Conservation (phyloP, 306 rosid species). For the Prunus campanulata region DNA sequence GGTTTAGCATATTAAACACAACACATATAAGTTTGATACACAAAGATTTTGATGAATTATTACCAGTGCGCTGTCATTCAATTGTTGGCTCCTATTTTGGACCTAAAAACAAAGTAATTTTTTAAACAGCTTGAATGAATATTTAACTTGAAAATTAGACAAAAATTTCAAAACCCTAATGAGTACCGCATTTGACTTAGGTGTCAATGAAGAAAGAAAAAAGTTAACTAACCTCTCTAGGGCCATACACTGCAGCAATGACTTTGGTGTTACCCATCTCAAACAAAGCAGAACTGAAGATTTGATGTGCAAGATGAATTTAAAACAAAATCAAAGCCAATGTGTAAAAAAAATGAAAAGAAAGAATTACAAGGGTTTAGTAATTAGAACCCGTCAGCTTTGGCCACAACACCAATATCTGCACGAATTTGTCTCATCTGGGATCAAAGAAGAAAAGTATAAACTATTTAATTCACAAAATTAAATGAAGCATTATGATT, state of each 20-base stretch:
- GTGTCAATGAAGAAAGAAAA: background rate
- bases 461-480: background rate
- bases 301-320: background rate
- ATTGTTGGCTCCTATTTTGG: constrained; percentile 73
- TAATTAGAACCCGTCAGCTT: constrained; percentile 69
- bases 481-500: background rate
- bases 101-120: constrained; percentile 45
- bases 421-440: constrained; percentile 94
- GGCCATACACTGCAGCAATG: constrained; percentile 91
- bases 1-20: background rate
- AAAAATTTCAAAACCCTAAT: background rate
- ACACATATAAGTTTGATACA: background rate
- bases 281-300: constrained; percentile 67
- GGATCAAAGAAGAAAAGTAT: background rate
- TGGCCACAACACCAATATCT: constrained; percentile 79
- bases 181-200: background rate
- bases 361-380: constrained; percentile 2
- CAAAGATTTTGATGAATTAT: background rate
- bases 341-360: background rate
- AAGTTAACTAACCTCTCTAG: constrained; percentile 58
- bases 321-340: background rate
- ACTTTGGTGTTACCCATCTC: constrained; percentile 97
- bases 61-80: constrained; percentile 72
- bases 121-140: background rate
- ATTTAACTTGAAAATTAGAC: background rate